Evolutionary conservation across 805 yeast genomes (phyloP), one percentile per base, ranked within the genome.

Genomic region (Cyberlindnera mycetangii): DNA sequence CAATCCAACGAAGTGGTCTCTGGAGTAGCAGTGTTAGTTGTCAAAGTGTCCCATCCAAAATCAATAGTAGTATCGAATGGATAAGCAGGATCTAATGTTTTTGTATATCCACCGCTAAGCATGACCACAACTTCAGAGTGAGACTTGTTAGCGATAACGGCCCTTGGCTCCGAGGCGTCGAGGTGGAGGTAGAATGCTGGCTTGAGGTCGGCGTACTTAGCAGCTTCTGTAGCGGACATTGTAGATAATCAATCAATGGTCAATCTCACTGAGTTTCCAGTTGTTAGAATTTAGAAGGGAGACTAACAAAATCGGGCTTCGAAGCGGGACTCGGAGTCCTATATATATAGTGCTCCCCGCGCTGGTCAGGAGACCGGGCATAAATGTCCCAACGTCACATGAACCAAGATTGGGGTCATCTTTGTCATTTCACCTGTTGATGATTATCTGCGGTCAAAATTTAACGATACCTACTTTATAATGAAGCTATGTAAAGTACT

Each of bases 1-100:
- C 83, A 78, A 52, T 77, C 79, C 52, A 79, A 64, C n/a, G 55
- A 55, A 10, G 64, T 54, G 5, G 61, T 53, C 14, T 56, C 58
- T n/a, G 64, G 54, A 30, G 60, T 58, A 22, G 60, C 54, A 3
- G 48, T 37, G 17, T 68, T 53, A 5, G 69, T 66, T 12, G 48
- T 53, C 53, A 80, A 64, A 41, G 76, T 76, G 50, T 80, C 86
- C 47, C 61, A 61, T 5, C 85, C 85, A 15, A 42, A 39, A 2
- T 20, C 35, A 43, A 73, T 55, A 9, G 47, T 52, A 17, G 68
- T 63, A 39, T 73, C 72, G 39, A 73, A 69, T 30, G 74, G 74
- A 37, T 49, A 61, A 2, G 39, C 33, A 11, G 60, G 51, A 50
- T 69, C 72, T 12, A 69, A 32, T 7, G 75, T 61, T 49, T 64